Conservation (phyloP, 345 rosid species). For the Moricandia moricandioides region DNA sequence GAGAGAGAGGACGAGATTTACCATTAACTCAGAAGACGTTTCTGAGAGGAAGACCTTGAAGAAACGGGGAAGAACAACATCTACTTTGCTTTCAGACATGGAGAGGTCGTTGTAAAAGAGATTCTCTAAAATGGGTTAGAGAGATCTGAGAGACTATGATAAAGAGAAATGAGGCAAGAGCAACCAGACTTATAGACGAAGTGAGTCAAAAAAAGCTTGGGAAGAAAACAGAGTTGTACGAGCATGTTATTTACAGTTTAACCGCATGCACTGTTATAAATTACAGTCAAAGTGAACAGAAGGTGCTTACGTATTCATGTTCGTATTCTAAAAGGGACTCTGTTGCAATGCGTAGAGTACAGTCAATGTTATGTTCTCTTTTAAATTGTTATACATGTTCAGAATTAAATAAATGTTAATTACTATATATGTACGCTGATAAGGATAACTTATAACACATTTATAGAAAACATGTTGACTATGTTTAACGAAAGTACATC, state of each 20-base stretch:
- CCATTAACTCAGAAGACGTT: slow-evolving; percentile 4
- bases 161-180: background rate
- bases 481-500: background rate
- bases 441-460: background rate
- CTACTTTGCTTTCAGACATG: slow-evolving; percentile 1
- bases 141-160: background rate
- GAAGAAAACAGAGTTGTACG: background rate
- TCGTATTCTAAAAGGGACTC: background rate
- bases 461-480: background rate
- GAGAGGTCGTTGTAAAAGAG: background rate
- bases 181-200: background rate
- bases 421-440: background rate
- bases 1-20: background rate
- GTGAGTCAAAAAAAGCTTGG: background rate
- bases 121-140: background rate
- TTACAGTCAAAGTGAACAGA: background rate
- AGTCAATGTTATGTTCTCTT: background rate
- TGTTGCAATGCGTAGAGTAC: background rate
- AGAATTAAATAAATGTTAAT: too few relatives aligned
- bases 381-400: background rate
- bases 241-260: slow-evolving; percentile 2
- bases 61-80: slow-evolving; percentile 19
- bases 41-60: slow-evolving; percentile 30
- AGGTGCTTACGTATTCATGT: background rate
- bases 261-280: background rate